Conservation (phyloP, 768 basidiomycete species). For the Suillus lakei region DNA sequence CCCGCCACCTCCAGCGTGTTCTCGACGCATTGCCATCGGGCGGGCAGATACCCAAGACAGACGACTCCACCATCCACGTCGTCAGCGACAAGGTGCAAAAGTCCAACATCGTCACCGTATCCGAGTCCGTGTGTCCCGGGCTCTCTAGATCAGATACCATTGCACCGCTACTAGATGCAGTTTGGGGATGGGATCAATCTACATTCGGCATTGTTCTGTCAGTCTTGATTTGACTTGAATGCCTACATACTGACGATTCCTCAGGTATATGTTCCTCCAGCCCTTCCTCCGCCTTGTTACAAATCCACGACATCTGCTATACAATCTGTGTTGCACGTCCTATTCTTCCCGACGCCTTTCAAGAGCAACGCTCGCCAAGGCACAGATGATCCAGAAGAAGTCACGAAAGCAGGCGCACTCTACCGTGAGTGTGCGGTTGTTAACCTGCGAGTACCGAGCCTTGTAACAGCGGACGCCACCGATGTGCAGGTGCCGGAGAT, state of each 20-base stretch:
- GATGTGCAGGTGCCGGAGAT: slow-evolving; percentile 57
- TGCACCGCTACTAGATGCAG: slow-evolving; percentile 43
- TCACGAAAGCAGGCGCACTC: slow-evolving; percentile 76
- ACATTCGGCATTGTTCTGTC: slow-evolving; percentile 55
- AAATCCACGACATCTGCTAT: slow-evolving; percentile 62
- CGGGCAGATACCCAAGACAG: slow-evolving; percentile 51
- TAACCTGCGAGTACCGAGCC: slow-evolving; percentile 43
- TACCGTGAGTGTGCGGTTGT: slow-evolving; percentile 80
- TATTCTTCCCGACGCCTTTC: slow-evolving; percentile 84
- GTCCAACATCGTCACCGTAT: slow-evolving; percentile 76
- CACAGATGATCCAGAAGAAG: slow-evolving; percentile 51
- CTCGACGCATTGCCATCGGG: slow-evolving; percentile 78
- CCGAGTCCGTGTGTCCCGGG: slow-evolving; percentile 79
- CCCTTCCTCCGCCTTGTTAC: slow-evolving; percentile 71
- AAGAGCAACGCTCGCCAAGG: slow-evolving; percentile 49
- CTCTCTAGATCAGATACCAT: slow-evolving; percentile 74
- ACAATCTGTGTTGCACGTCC: slow-evolving; percentile 78
- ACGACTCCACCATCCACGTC: slow-evolving; percentile 38
- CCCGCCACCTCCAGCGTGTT: slow-evolving; percentile 82
- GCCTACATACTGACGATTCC: slow-evolving; percentile 12
- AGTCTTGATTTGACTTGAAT: slow-evolving; percentile 17
- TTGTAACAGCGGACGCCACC: slow-evolving; percentile 34
- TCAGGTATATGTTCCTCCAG: slow-evolving; percentile 68
- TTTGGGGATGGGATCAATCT: slow-evolving; percentile 40
- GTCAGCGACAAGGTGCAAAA: slow-evolving; percentile 51